phyloP scores from a whole-genome alignment of 345 rosid species.

The Erucastrum elatum region DNA sequence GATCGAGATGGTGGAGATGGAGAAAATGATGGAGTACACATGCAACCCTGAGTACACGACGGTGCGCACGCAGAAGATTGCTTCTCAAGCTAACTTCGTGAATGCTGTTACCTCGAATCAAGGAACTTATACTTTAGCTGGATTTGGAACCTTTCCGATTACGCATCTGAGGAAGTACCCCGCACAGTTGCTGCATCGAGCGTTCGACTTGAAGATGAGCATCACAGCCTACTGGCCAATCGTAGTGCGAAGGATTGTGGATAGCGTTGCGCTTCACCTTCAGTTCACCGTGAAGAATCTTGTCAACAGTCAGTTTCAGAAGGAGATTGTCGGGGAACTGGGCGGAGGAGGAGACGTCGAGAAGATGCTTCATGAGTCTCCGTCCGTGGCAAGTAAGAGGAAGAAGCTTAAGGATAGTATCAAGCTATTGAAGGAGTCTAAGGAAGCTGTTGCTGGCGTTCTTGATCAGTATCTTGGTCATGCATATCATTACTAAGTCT shows the following conservation, averaged over 20 bases:
- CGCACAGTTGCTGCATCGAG: not conserved
- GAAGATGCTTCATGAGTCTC: not conserved
- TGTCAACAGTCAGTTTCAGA: constrained; percentile 28
- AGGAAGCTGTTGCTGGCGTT: not conserved
- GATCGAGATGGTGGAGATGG: constrained; percentile 20
- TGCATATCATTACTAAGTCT: not conserved
- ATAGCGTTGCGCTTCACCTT: constrained; percentile 36
- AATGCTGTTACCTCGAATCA: not conserved
- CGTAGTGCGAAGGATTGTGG: constrained; percentile 37
- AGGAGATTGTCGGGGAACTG: not conserved
- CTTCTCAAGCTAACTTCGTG: not conserved
- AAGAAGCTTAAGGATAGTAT: not conserved
- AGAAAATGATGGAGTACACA: constrained; percentile 14
- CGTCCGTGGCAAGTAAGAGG: not conserved
- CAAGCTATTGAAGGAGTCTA: not conserved
- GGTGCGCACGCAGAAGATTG: not conserved
- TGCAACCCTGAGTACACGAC: constrained; percentile 17
- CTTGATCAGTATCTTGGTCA: not conserved
- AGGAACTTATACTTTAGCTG: not conserved
- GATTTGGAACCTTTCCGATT: not conserved
- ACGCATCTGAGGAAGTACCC: not conserved
- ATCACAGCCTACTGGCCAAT: constrained; percentile 40
- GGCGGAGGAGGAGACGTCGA: not conserved
- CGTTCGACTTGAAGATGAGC: constrained; percentile 19
- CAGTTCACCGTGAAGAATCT: constrained; percentile 32